A percentile compares a stretch with the other conserved stretches of the same genome.
phyloP scores from a whole-genome alignment of 129 eudicot species.

The Mikania micrantha region DNA sequence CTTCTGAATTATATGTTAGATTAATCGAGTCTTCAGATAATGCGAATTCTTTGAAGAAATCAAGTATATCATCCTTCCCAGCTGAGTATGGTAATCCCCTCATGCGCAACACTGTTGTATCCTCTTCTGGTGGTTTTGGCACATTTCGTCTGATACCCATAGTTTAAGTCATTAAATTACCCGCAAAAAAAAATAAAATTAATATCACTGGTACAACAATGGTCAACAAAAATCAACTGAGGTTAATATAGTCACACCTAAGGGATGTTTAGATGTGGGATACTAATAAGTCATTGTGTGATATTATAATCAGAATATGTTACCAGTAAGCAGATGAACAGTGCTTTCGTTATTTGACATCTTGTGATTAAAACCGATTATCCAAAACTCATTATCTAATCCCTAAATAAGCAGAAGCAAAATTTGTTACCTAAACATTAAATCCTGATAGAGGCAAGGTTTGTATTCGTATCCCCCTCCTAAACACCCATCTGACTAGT shows the following conservation, averaged over 20 bases:
- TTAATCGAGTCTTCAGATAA: slow-evolving; percentile 72
- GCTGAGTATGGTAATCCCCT: slow-evolving; percentile 97
- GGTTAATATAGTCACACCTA: background rate
- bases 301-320: background rate
- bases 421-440: background rate
- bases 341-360: background rate
- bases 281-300: background rate
- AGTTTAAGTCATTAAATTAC: background rate
- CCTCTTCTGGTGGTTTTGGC: slow-evolving; percentile 52
- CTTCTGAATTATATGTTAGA: slow-evolving; percentile 44
- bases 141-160: slow-evolving; percentile 20
- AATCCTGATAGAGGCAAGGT: background rate
- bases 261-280: background rate
- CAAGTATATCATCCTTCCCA: slow-evolving; percentile 75
- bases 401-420: background rate
- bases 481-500: no score
- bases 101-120: slow-evolving; percentile 68
- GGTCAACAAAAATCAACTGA: background rate
- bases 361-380: background rate
- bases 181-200: background rate
- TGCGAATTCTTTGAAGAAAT: slow-evolving; percentile 67
- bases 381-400: background rate
- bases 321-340: background rate
- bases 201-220: background rate
- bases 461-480: no score